A percentile compares a stretch with the other conserved stretches of the same genome.
phyloP scores from a whole-genome alignment of 768 basidiomycete species.

The Phaeotremella skinneri region DNA sequence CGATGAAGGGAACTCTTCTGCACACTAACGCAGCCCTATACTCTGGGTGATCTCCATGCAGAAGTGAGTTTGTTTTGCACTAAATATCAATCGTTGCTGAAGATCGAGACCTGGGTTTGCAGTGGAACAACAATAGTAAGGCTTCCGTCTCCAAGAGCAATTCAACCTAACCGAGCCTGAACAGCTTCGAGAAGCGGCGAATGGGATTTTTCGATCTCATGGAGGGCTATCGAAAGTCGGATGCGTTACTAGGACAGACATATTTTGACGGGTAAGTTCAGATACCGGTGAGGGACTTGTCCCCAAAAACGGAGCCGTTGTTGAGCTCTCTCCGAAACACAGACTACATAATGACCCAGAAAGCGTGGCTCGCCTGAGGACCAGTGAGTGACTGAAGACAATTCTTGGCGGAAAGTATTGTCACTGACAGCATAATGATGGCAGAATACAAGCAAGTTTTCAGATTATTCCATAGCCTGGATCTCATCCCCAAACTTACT shows the following conservation, averaged over 20 bases:
- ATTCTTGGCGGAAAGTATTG: not conserved
- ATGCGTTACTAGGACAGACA: slow-evolving; percentile 39
- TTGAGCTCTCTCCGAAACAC: not conserved
- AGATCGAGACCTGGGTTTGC: not conserved
- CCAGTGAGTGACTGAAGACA: slow-evolving; percentile 8
- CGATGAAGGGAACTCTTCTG: not conserved
- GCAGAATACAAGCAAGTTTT: slow-evolving; percentile 6
- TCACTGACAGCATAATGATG: not conserved
- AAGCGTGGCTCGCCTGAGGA: slow-evolving; percentile 39
- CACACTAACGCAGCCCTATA: not conserved
- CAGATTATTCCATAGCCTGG: not conserved
- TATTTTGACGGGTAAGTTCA: slow-evolving; percentile 39
- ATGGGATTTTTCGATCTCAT: slow-evolving; percentile 51
- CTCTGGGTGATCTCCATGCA: not conserved
- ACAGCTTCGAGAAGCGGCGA: slow-evolving; percentile 47
- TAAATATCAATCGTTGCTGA: not conserved
- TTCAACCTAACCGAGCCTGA: not conserved
- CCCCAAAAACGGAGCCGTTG: not conserved
- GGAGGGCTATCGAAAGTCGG: slow-evolving; percentile 51
- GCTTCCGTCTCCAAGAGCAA: not conserved
- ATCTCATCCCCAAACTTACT: not conserved
- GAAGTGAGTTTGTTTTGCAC: not conserved
- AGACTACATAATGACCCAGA: slow-evolving; percentile 45
- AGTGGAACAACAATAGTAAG: slow-evolving; percentile 53
- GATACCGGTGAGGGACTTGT: no score